Base-by-base conservation (phyloP, 2,329 filamentous ascomycete species). In the Didymella lethalis region DNA sequence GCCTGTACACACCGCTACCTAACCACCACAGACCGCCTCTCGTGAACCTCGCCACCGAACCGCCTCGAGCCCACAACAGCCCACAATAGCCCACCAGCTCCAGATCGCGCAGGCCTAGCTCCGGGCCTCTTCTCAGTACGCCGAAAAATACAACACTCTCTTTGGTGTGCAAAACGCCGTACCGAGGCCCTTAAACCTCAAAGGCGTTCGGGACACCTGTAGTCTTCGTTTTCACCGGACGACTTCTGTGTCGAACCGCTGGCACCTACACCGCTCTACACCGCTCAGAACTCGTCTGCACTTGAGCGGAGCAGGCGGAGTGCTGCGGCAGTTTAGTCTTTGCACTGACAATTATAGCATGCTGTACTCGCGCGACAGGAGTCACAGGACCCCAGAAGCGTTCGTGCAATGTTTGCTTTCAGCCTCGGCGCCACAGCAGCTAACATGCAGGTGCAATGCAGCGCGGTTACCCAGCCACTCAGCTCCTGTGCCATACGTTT, bases 41-140 rank as follows among this genome's bases (percentile, higher is more conserved):
- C 56, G 51, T 51, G 56, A 59, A 50, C 50, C 46, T 59, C 56
- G 56, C 56, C 56, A 59, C 56, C 56, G 41, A 54, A 45, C 56
- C 50, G 28, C 40, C 29, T 45, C 50, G 6, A 36, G 28, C 11
- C 16, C 49, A 32, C 40, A 18, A 28, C 28, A 36, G 28, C 11
- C 16, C 49, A 32, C 40, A 18, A 28, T 20, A 49, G 10, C 23
- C 40, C 23, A 43, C 40, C 18, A 26, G 25, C 12, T 18, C 20
- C 28, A 32, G 46, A 48, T 48, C 47, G 38, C 48, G 40, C 49
- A 54, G 34, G 38, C 23, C 40, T 59, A 47, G 49, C 46, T 50
- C 50, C 41, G 41, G 38, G 12, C 11, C 34, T 49, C 40, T 11
- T 31, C 12, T n/a, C 28, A 32, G 38, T 20, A 12, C 23, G 1